Conservation (phyloP, 208 protist genomes). For the Blastocrithidia nonstop region DNA sequence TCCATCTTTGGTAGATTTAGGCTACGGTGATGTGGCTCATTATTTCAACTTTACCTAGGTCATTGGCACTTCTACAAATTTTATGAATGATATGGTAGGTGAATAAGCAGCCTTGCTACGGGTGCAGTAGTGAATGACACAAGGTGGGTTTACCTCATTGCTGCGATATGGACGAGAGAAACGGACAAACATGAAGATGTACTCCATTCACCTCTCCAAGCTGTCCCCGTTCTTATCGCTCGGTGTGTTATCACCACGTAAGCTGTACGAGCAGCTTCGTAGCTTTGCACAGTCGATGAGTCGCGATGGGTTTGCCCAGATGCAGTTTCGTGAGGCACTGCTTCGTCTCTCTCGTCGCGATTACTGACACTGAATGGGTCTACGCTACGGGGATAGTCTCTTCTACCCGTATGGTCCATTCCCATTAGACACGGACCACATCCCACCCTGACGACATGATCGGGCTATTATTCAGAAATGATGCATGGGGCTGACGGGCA, state of each 20-base stretch:
- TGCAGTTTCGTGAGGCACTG: conserved; percentile 65
- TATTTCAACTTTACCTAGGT: conserved; percentile 46
- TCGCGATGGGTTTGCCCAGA: conserved; percentile 58
- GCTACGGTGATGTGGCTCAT: conserved; percentile 25
- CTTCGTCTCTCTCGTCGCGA: conserved; percentile 69
- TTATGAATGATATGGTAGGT: conserved; percentile 43
- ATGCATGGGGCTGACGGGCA: conserved; percentile 69
- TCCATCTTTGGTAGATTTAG: conserved; percentile 52
- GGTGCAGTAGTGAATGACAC: conserved; percentile 45
- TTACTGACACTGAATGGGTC: conserved; percentile 83
- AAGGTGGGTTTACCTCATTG: conserved; percentile 51
- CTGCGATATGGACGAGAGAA: conserved; percentile 46
- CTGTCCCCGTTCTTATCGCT: conserved; percentile 65
- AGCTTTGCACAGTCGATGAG: conserved; percentile 22
- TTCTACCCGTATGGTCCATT: conserved; percentile 72
- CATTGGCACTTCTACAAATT: conserved; percentile 48
- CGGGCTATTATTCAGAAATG: conserved; percentile 70
- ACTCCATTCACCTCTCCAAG: conserved; percentile 54
- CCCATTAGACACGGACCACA: conserved; percentile 57
- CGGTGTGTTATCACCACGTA: conserved; percentile 61
- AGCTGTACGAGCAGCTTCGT: conserved; percentile 64
- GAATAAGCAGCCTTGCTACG: conserved; percentile 44
- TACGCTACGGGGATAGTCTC: conserved; percentile 64
- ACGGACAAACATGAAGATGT: conserved; percentile 73
- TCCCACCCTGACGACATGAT: conserved; percentile 63